These are phyloP conservation scores for Pichia sp. DNA, from an alignment of 1,139 yeast species.

Conservation along the genomic window DNA sequence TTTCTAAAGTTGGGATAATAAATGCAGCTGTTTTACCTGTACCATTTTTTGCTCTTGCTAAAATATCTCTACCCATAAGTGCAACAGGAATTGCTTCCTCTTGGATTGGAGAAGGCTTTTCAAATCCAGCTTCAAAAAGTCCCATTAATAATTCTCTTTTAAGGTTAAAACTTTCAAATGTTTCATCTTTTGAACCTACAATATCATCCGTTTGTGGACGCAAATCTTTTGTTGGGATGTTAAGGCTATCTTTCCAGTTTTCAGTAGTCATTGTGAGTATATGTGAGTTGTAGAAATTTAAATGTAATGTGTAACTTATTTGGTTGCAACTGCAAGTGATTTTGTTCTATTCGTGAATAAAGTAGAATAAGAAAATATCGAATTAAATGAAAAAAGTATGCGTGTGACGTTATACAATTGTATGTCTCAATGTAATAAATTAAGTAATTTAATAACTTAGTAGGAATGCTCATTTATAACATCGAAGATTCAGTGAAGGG, in stretches of 20 bases:
- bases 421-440: background rate
- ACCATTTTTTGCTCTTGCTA: conserved; percentile 98
- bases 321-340: background rate
- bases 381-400: background rate
- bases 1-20: conserved; percentile 74
- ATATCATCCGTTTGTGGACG: conserved; percentile 98
- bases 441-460: background rate
- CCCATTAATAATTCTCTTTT: conserved; percentile 96
- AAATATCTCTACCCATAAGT: conserved; percentile 87
- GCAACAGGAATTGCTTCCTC: conserved; percentile 97
- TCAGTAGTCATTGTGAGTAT: conserved; percentile 16
- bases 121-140: conserved; percentile 97
- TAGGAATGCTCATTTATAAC: background rate
- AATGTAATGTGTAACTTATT: background rate
- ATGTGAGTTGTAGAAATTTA: background rate
- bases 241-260: conserved; percentile 69
- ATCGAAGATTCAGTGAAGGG: background rate
- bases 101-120: conserved; percentile 96
- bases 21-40: conserved; percentile 98
- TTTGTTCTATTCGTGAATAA: background rate
- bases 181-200: conserved; percentile 79
- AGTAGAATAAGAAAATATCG: background rate
- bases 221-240: conserved; percentile 74
- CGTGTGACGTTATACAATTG: background rate
- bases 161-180: conserved; percentile 87